Conservation (phyloP, 192 early-diverging fungal species). For the Coemansia sp. region DNA sequence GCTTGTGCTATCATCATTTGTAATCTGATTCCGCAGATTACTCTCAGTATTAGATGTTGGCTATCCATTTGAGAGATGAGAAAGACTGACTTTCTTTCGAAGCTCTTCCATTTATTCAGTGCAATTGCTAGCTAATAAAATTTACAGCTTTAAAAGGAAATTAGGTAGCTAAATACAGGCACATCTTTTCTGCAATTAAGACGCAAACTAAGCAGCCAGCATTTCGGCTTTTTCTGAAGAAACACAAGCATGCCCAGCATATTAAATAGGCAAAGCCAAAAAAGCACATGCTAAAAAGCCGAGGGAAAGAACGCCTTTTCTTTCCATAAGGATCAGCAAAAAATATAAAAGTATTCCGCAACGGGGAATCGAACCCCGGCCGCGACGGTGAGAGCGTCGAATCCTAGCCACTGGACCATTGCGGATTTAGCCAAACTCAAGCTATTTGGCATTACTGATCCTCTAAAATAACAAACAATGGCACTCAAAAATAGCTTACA, state of each 20-base stretch:
- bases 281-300: too few relatives aligned
- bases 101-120: too few relatives aligned
- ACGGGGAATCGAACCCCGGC: slow-evolving; percentile 34
- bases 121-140: too few relatives aligned
- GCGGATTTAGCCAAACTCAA: neutral
- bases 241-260: too few relatives aligned
- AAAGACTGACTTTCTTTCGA: too few relatives aligned
- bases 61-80: neutral
- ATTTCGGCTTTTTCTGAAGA: too few relatives aligned
- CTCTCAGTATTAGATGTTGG: neutral
- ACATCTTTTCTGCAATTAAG: too few relatives aligned
- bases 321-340: neutral
- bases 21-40: neutral
- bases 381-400: slow-evolving; percentile 27
- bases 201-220: too few relatives aligned
- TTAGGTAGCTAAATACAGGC: too few relatives aligned
- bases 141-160: too few relatives aligned
- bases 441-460: neutral
- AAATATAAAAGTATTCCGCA: slow-evolving; percentile 14
- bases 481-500: neutral
- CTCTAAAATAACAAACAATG: neutral
- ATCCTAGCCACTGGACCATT: slow-evolving; percentile 28
- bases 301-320: too few relatives aligned
- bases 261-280: too few relatives aligned
- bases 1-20: neutral